A percentile compares a stretch with the other conserved stretches of the same genome.
Evolutionary conservation across 164 flowering plant genomes (phyloP).

Genomic region (Kingdonia uniflora): DNA sequence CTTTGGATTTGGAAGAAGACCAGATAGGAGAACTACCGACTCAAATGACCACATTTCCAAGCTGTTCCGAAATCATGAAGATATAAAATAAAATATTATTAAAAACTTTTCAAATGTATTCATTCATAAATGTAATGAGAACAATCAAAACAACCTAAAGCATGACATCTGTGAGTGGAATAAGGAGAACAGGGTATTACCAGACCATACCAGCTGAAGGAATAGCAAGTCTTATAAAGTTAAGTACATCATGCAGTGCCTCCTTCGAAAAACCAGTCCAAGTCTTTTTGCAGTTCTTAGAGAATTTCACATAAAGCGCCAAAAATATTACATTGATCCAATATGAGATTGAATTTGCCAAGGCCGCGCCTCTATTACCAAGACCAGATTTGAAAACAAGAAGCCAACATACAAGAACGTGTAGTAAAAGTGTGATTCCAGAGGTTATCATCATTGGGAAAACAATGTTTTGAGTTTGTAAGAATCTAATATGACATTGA

Average conservation of each 20-base stretch:
- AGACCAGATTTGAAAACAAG: conserved; percentile 22
- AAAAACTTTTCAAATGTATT: not conserved
- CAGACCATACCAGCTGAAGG: conserved; percentile 28
- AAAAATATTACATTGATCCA: conserved; percentile 19
- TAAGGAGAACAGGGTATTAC: no score
- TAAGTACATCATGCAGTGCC: conserved; percentile 13
- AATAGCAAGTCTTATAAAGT: conserved; percentile 20
- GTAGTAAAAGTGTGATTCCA: conserved; percentile 19
- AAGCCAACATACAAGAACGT: conserved; percentile 25
- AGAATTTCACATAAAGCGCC: conserved; percentile 17
- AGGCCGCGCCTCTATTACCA: conserved; percentile 28
- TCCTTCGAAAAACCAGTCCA: conserved; percentile 26
- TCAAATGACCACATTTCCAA: conserved; percentile 77
- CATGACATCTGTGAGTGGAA: not conserved
- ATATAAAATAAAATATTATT: not conserved
- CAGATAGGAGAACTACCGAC: conserved; percentile 62
- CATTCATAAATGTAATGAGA: not conserved
- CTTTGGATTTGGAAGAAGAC: conserved; percentile 65
- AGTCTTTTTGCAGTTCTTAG: conserved; percentile 16
- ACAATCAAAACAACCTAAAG: not conserved
- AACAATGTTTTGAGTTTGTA: conserved; percentile 28
- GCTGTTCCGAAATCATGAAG: conserved; percentile 29
- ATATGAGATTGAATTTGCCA: conserved; percentile 24
- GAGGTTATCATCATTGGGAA: conserved; percentile 32
- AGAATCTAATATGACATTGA: conserved; percentile 24